Conservation (phyloP, 2,329 filamentous ascomycete genomes). For the Lachnellula suecica region DNA sequence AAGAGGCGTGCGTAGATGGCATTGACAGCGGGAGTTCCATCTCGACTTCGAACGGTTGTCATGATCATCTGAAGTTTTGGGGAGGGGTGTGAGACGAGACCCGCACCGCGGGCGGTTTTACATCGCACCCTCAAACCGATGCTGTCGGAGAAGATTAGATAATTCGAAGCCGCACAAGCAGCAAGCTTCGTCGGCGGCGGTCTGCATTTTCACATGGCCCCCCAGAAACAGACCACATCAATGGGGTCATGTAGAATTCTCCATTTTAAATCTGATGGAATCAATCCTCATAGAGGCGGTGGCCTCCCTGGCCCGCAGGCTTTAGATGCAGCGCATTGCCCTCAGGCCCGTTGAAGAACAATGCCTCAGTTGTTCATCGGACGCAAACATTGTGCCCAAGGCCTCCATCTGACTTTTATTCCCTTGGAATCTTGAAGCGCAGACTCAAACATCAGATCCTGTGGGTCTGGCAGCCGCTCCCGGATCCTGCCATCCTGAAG, state of each 20-base stretch:
- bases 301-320: too few relatives aligned
- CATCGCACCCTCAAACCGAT: slow-evolving; percentile 7
- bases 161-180: not conserved
- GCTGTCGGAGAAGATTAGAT: slow-evolving; percentile 11
- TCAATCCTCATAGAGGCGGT: too few relatives aligned
- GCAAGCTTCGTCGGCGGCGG: too few relatives aligned
- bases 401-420: too few relatives aligned
- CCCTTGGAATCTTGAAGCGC: not conserved
- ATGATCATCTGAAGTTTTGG: slow-evolving; percentile 7
- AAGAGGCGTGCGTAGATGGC: slow-evolving; percentile 3
- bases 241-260: too few relatives aligned
- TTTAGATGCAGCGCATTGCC: not conserved
- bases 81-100: slow-evolving; percentile 10
- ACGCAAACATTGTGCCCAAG: not conserved
- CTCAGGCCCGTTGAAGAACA: not conserved
- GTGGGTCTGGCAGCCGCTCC: not conserved
- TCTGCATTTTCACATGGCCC: too few relatives aligned
- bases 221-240: too few relatives aligned
- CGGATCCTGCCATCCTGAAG: not conserved
- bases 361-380: not conserved
- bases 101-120: slow-evolving; percentile 10
- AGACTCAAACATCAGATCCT: not conserved
- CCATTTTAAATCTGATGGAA: too few relatives aligned
- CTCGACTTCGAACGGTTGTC: slow-evolving; percentile 3
- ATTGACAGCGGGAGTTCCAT: not conserved